phyloP scores from a whole-genome alignment of 2,329 filamentous ascomycete species.

The Trichophaea hybrida region DNA sequence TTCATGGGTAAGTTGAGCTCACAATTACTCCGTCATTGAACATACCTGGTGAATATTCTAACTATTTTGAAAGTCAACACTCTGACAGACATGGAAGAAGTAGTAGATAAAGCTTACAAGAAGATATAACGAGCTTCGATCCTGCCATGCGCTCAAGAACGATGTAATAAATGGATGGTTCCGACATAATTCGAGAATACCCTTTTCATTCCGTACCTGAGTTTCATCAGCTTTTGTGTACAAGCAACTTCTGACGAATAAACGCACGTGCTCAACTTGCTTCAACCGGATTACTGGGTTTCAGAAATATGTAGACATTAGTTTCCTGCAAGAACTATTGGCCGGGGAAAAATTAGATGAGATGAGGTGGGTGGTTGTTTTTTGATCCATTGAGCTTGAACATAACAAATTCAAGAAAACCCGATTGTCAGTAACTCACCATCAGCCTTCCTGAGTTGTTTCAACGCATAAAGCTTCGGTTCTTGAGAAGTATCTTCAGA shows the following conservation, averaged over 20 bases:
- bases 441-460: conserved; percentile 35
- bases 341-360: background rate
- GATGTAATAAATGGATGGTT: conserved; percentile 74
- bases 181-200: conserved; percentile 60
- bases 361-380: too few species aligned
- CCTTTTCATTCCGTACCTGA: conserved; percentile 51
- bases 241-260: background rate
- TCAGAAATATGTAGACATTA: conserved; percentile 1
- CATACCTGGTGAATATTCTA: conserved; percentile 26
- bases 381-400: background rate
- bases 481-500: conserved; percentile 17
- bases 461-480: conserved; percentile 26
- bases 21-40: background rate
- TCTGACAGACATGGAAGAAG: background rate
- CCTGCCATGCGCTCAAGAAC: conserved; percentile 64
- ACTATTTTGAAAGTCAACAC: conserved; percentile 10
- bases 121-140: conserved; percentile 66
- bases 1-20: background rate
- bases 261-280: conserved; percentile 65
- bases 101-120: conserved; percentile 36
- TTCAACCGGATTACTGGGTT: conserved; percentile 59
- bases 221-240: background rate
- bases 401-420: conserved; percentile 8
- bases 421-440: conserved; percentile 29
- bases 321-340: conserved; percentile 10